Evolutionary conservation across 2,329 filamentous ascomycete genomes (phyloP).

Genomic region (Zopfia rhizophila): DNA sequence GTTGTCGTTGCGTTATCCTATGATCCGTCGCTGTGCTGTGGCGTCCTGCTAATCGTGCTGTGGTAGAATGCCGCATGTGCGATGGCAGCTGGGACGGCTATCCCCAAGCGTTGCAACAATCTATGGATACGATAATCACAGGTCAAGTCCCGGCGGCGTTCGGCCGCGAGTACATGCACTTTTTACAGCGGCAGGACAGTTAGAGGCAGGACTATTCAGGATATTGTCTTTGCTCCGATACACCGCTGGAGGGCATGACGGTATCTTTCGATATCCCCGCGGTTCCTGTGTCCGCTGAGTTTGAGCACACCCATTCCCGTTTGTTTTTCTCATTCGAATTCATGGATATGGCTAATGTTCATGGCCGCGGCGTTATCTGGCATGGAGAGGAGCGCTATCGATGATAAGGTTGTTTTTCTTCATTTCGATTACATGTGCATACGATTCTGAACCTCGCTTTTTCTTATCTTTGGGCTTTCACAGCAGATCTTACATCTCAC

Average conservation of each 20-base stretch:
- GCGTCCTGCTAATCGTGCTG: conserved; percentile 2
- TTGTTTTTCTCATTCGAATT: too few species aligned
- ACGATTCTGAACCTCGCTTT: too few species aligned
- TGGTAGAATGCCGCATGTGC: conserved; percentile 8
- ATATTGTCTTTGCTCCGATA: neutral
- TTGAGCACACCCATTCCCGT: too few species aligned
- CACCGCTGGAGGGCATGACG: conserved; percentile 2
- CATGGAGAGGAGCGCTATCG: too few species aligned
- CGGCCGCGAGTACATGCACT: conserved; percentile 9
- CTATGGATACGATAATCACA: neutral
- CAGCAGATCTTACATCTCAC: too few species aligned
- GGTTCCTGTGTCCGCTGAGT: too few species aligned
- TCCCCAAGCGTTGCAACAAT: neutral
- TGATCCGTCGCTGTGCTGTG: conserved; percentile 51
- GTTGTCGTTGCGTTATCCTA: conserved; percentile 73
- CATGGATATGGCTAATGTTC: too few species aligned
- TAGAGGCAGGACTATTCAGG: conserved; percentile 3
- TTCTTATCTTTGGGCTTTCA: too few species aligned
- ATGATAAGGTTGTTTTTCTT: too few species aligned
- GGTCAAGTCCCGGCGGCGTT: neutral
- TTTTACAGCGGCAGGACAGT: conserved; percentile 1
- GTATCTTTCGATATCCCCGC: neutral
- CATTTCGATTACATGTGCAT: too few species aligned
- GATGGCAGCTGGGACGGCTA: conserved; percentile 9
- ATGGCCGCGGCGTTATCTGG: too few species aligned